phyloP scores from a whole-genome alignment of 192 early-diverging fungal genomes.

The Umbelopsis isabellina region DNA sequence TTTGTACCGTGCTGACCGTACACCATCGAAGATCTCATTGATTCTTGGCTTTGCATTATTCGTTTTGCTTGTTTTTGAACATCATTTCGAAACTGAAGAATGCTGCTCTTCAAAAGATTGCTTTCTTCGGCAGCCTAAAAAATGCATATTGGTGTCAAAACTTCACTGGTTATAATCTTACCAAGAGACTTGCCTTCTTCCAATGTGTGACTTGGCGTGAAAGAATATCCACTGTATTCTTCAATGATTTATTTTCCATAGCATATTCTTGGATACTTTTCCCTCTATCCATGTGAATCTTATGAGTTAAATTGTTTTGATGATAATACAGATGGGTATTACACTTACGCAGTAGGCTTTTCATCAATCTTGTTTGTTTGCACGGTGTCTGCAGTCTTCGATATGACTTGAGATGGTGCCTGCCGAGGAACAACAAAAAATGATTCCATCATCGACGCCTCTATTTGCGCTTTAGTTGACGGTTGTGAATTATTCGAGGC shows the following conservation, averaged over 20 bases:
- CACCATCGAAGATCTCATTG: constrained; percentile 31
- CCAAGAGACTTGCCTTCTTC: constrained; percentile 52
- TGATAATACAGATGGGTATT: neutral
- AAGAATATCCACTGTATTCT: constrained; percentile 61
- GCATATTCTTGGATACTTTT: constrained; percentile 68
- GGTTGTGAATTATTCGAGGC: neutral
- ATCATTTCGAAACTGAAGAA: constrained; percentile 72
- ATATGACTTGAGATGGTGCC: constrained; percentile 4
- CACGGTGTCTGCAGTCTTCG: neutral
- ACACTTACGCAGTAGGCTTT: neutral
- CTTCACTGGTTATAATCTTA: neutral
- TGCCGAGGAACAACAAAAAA: constrained; percentile 51
- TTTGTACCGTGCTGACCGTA: neutral
- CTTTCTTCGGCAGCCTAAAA: constrained; percentile 61
- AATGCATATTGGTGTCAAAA: neutral
- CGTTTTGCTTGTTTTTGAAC: constrained; percentile 58
- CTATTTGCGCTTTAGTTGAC: constrained; percentile 1
- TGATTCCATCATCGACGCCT: constrained; percentile 53
- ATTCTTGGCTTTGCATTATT: constrained; percentile 50
- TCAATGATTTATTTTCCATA: constrained; percentile 69
- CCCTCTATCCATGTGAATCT: neutral
- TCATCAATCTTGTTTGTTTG: neutral
- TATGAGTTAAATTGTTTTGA: neutral
- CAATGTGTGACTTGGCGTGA: constrained; percentile 53
- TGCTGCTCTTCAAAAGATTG: constrained; percentile 61